Base-by-base conservation (phyloP, 768 basidiomycete species). In the Suillus brevipes region DNA sequence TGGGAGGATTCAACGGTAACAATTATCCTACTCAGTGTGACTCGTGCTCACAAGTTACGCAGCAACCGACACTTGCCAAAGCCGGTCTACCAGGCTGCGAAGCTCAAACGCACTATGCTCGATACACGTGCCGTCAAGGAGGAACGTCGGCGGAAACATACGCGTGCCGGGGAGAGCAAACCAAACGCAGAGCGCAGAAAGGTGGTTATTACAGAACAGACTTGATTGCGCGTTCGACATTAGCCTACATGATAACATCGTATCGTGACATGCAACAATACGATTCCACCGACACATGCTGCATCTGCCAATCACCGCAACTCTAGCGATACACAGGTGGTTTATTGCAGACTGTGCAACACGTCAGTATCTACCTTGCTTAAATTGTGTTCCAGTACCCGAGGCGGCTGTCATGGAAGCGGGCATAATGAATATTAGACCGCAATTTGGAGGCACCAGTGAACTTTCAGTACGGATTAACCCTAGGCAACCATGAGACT, bases 101-200 rank as follows among this genome's bases (percentile, higher is more conserved):
- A 90, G 73, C 89, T 97, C 80, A 96, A 97, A 78, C 83, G 87
- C 64, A 94, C 94, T 50, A 98, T 99, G 96, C 75, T 97, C 73
- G 95, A 95, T 37, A 89, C 95, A 4, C 82, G 83, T 50, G 86
- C 90, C 64, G 92, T 91, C 83, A 98, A 97, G 80, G 95, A 99
- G 72, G 96, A 98, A 74, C 85, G 95, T 68, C 83, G 97, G 67
- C 82, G 96, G 75, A 90, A 89, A 72, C 97, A 99, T 75, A 91
- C 96, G 8, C 84, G 94, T 34, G 87, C 87, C 14, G 95, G 95
- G 52, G 87, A 89, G 75, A 85, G 77, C 77, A 97, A 95, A 73
- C 97, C 97, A 10, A 93, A 91, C 74, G 87, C 95, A 47, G 95
- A 95, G 83, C 86, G 90, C 78, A 95, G 95, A 80, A 96, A 91